phyloP scores from a whole-genome alignment of 805 yeast species.

The Soucietia sequanensis region DNA sequence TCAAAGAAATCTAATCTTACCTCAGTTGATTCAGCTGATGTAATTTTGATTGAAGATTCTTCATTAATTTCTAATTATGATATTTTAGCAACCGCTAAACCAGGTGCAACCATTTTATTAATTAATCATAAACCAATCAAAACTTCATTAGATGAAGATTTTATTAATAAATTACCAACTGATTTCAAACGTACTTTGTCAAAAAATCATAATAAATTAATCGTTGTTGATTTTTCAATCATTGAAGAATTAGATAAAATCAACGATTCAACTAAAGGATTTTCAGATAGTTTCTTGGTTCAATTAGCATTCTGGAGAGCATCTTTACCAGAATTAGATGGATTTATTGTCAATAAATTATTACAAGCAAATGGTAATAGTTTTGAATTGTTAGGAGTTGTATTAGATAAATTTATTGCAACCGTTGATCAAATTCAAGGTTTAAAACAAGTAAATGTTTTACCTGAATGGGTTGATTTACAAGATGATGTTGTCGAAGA shows the following conservation, averaged over 20 bases:
- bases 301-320: conserved; percentile 81
- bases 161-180: conserved; percentile 52
- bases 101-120: conserved; percentile 56
- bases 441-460: conserved; percentile 35
- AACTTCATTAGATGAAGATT: conserved; percentile 44
- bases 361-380: conserved; percentile 80
- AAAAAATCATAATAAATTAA: conserved; percentile 50
- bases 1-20: conserved; percentile 5
- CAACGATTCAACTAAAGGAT: conserved; percentile 62
- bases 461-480: conserved; percentile 31
- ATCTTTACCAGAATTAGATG: conserved; percentile 59
- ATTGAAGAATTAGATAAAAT: conserved; percentile 59
- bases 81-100: conserved; percentile 57
- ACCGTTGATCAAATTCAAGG: conserved; percentile 49
- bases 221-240: conserved; percentile 58
- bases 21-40: conserved; percentile 56
- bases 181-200: conserved; percentile 53
- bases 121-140: conserved; percentile 34
- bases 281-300: conserved; percentile 68
- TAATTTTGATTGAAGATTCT: conserved; percentile 63
- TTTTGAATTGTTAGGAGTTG: conserved; percentile 75
- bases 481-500: conserved; percentile 36
- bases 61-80: conserved; percentile 56
- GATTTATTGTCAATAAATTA: conserved; percentile 71
- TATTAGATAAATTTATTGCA: conserved; percentile 62